Conservation (phyloP, 371 early-diverging fungal genomes). For the Mortierella sp. region DNA sequence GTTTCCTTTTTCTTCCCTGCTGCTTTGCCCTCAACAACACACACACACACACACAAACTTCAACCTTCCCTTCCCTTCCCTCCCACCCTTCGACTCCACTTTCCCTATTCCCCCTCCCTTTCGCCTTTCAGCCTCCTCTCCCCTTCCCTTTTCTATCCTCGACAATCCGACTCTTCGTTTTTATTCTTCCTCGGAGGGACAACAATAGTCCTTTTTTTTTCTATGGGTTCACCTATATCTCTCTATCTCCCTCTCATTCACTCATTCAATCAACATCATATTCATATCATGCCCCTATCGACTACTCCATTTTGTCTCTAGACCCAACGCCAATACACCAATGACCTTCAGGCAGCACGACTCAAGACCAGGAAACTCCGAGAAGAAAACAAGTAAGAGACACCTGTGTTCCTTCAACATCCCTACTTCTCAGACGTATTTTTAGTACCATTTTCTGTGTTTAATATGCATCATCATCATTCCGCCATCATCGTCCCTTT, state of each 20-base stretch:
- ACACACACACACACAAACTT: not conserved
- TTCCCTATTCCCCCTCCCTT: not conserved
- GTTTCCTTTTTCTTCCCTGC: not conserved
- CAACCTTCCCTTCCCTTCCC: not conserved
- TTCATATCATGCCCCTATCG: not conserved
- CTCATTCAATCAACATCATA: not conserved
- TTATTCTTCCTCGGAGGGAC: not conserved
- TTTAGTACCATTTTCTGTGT: not conserved
- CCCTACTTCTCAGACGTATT: too few species aligned
- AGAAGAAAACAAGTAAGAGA: conserved; percentile 54
- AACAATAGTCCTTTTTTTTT: conserved; percentile 5
- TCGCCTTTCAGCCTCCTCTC: conserved; percentile 8
- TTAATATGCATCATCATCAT: conserved; percentile 8
- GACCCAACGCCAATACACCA: conserved; percentile 53
- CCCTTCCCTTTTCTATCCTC: conserved; percentile 5
- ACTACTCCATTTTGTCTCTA: conserved; percentile 8
- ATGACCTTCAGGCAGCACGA: conserved; percentile 47
- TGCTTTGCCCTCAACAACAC: conserved; percentile 7
- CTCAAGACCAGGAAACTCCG: conserved; percentile 43
- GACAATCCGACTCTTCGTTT: not conserved
- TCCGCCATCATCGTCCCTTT: conserved; percentile 11
- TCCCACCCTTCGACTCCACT: not conserved
- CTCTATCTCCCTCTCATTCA: not conserved
- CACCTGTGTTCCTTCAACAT: not conserved
- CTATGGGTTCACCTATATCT: not conserved